Evolutionary conservation across 352 stramenopile genomes (phyloP), one percentile per base, ranked within the genome.

Genomic region (Phytophthora pistaciae): DNA sequence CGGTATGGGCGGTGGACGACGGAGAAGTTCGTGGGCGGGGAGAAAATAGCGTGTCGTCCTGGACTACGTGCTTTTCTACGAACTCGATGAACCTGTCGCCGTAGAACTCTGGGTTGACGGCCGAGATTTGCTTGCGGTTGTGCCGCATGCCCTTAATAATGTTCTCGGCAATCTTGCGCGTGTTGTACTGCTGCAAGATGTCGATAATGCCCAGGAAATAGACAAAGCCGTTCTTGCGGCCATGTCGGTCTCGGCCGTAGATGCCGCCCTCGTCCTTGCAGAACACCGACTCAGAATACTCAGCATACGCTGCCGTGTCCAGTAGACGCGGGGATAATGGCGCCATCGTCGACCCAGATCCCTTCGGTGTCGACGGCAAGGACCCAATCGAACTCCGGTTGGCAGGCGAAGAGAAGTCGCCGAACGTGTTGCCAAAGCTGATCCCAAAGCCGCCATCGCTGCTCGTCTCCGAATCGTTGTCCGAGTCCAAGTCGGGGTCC

Each of bases 121-220:
- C 79, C 59, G 90, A 97, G 55, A 98, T 97, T 72, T 98, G 82
- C 58, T 92, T 94, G 38, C 83, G 77, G 64, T 98, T 92, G 77
- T 95, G 80, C 5, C 87, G 79, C 10, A 98, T 67, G 20, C 87
- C 85, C 62, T 98, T 98, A 72, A 98, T 83, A 58, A 96, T 83
- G 16, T 88, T 98, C 78, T 98, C 94, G 7, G 84, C 88, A 54
- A 94, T 90, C 83, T 98, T 98, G 33, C 85, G 82, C 29, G 82
- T 88, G 73, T 98, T 98, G 80, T 98, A 98, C 70, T 97, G 90
- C 80, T 98, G 94, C 54, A 98, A 53, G 52, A 98, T 98, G 71
- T 98, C 95, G 62, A 98, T 98, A 46, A 98, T 84, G 25, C 94
- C 92, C 49, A 96, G 70, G 78, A 96, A 98, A 66, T 98, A 98